Evolutionary conservation across 306 rosid species (phyloP).

Genomic region (Acacia crassicarpa): DNA sequence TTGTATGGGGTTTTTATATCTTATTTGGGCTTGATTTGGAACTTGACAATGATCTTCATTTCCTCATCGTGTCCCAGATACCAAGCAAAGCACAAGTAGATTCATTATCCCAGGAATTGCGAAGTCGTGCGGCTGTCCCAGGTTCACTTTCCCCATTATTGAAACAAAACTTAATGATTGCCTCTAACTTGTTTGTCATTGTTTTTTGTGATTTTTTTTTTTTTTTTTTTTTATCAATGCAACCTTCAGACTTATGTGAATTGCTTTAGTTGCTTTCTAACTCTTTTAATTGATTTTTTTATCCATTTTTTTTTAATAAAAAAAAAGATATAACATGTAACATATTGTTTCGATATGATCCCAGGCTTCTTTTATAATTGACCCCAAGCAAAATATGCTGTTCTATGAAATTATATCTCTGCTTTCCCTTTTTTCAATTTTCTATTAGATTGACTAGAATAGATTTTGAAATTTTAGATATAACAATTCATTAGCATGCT

Average conservation of each 20-base stretch:
- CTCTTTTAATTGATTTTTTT: not conserved
- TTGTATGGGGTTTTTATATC: slow-evolving; percentile 21
- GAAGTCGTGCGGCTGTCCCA: slow-evolving; percentile 82
- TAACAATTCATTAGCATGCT: not conserved
- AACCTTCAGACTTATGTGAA: not conserved
- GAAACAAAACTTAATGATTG: slow-evolving; percentile 10
- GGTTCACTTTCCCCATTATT: slow-evolving; percentile 43
- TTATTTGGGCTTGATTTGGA: not conserved
- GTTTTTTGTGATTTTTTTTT: slow-evolving; percentile 2
- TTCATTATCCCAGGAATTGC: slow-evolving; percentile 77
- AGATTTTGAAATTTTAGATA: not conserved
- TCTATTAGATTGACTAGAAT: not conserved
- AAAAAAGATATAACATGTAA: not conserved
- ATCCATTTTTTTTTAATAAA: not conserved
- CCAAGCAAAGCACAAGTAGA: slow-evolving; percentile 94
- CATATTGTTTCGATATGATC: slow-evolving; percentile 12
- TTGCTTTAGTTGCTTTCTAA: slow-evolving; percentile 1
- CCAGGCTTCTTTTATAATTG: not conserved
- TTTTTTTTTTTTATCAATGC: not conserved
- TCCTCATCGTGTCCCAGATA: slow-evolving; percentile 47
- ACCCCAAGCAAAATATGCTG: not conserved
- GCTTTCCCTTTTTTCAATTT: not conserved
- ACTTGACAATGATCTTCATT: slow-evolving; percentile 26
- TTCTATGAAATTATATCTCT: not conserved
- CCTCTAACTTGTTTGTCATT: not conserved